These are phyloP conservation scores for Flaveria robusta DNA, from an alignment of 129 eudicot genomes.

Conservation along the genomic window DNA sequence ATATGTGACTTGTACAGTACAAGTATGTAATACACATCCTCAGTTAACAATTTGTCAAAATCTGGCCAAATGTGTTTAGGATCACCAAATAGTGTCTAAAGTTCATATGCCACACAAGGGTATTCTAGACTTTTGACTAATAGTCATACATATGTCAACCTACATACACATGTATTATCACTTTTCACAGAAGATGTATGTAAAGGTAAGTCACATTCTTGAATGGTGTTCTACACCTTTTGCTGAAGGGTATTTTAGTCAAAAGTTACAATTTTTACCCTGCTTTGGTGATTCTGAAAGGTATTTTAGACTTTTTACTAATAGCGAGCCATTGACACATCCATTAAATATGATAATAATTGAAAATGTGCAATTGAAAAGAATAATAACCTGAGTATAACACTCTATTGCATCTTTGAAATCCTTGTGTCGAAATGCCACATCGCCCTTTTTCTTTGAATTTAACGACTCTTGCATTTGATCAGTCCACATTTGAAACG, in stretches of 20 bases:
- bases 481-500: slow-evolving; percentile 83
- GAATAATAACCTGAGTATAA: slow-evolving; percentile 54
- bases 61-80: background rate
- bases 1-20: background rate
- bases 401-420: slow-evolving; percentile 57
- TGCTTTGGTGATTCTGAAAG: background rate
- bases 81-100: background rate
- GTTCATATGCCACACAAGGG: background rate
- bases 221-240: background rate
- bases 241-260: no score
- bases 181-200: background rate
- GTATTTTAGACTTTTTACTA: slow-evolving; percentile 9
- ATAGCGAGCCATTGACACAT: background rate
- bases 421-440: slow-evolving; percentile 58
- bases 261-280: background rate
- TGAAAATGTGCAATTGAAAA: slow-evolving; percentile 8
- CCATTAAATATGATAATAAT: background rate
- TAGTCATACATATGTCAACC: background rate
- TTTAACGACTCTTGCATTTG: slow-evolving; percentile 69
- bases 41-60: background rate
- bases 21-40: background rate
- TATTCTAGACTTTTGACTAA: slow-evolving; percentile 7
- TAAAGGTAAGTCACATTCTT: background rate
- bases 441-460: slow-evolving; percentile 67
- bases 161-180: background rate